These are phyloP conservation scores for Venturia effusa DNA, from an alignment of 2,329 filamentous ascomycete species.

Conservation along the genomic window DNA sequence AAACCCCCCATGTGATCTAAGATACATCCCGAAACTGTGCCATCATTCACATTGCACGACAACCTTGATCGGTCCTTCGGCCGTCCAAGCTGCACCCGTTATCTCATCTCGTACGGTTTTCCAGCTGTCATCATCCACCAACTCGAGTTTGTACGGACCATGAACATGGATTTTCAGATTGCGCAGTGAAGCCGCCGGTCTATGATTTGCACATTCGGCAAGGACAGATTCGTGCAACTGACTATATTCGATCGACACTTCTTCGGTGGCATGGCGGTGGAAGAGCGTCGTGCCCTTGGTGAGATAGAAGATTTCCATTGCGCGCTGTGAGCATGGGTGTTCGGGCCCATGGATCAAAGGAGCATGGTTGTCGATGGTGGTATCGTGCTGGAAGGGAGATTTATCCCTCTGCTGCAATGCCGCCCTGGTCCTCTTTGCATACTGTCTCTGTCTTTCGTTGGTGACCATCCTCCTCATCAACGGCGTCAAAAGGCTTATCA, in stretches of 20 bases:
- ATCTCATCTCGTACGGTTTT: background rate
- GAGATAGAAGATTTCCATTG: background rate
- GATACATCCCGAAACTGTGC: background rate
- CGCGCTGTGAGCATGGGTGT: background rate
- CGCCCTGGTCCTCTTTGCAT: constrained; percentile 28
- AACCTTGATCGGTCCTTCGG: background rate
- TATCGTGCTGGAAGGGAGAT: background rate
- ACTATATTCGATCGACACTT: background rate
- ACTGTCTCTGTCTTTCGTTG: constrained; percentile 47
- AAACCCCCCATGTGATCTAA: background rate
- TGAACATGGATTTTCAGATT: background rate
- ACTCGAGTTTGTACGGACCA: background rate
- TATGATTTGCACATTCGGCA: background rate
- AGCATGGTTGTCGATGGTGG: background rate
- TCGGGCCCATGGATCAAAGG: background rate
- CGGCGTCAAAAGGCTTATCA: constrained; percentile 47
- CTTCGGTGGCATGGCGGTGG: background rate
- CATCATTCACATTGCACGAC: background rate
- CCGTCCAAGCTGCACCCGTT: background rate
- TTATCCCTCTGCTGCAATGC: background rate
- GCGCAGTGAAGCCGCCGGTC: background rate
- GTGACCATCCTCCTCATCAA: constrained; percentile 48
- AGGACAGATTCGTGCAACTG: background rate
- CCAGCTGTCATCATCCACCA: background rate
- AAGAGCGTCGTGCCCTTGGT: background rate